Percentiles rank a stretch among this genome's conserved stretches.
These are phyloP conservation scores for Starmerella riodocensis DNA, from an alignment of 805 yeast genomes.

Conservation along the genomic window DNA sequence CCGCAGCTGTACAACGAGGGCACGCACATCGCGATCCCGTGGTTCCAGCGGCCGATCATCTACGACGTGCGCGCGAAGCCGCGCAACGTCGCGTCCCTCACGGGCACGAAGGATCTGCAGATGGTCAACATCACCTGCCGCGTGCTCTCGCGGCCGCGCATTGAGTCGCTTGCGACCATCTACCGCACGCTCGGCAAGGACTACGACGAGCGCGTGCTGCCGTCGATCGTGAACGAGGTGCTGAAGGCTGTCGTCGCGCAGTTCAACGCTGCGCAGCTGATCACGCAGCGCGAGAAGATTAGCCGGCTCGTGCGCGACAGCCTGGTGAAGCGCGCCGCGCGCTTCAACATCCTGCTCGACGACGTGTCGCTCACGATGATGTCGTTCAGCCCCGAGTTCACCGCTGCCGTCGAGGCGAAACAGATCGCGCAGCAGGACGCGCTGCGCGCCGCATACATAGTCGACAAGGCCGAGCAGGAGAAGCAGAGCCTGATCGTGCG, in stretches of 20 bases:
- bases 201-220: slow-evolving; percentile 92
- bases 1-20: slow-evolving; percentile 81
- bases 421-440: slow-evolving; percentile 99
- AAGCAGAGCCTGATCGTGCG: slow-evolving; percentile 93
- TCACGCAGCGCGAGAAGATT: slow-evolving; percentile 97
- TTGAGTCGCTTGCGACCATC: slow-evolving; percentile 63
- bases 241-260: slow-evolving; percentile 94
- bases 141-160: slow-evolving; percentile 81
- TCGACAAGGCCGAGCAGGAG: slow-evolving; percentile 94
- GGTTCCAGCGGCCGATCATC: slow-evolving; percentile 84
- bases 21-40: slow-evolving; percentile 85
- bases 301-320: slow-evolving; percentile 83
- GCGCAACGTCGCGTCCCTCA: slow-evolving; percentile 84
- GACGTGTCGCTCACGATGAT: slow-evolving; percentile 93
- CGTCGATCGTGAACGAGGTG: slow-evolving; percentile 96
- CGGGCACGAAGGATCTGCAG: slow-evolving; percentile 96
- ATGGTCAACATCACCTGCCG: slow-evolving; percentile 99
- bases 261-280: slow-evolving; percentile 93
- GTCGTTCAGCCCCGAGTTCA: slow-evolving; percentile 97
- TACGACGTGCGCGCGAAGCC: slow-evolving; percentile 97
- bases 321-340: slow-evolving; percentile 77
- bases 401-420: slow-evolving; percentile 94
- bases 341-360: slow-evolving; percentile 76
- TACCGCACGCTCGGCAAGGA: slow-evolving; percentile 88
- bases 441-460: slow-evolving; percentile 93